Percentiles rank a stretch among this genome's conserved stretches.
Evolutionary conservation across 306 rosid genomes (phyloP).

Genomic region (Hippophae gyantsensis): DNA sequence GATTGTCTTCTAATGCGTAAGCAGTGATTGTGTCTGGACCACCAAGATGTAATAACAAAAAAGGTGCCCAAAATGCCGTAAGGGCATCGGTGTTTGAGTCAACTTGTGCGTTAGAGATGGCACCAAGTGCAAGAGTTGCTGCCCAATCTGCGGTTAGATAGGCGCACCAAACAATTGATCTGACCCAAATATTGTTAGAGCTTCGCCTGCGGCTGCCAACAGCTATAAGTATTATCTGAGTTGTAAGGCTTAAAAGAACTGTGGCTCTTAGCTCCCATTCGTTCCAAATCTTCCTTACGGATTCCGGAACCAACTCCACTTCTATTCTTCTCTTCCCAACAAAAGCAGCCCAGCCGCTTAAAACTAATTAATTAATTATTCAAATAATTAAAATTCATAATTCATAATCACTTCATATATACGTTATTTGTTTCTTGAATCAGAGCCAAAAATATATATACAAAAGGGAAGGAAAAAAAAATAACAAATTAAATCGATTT

Average conservation of each 20-base stretch:
- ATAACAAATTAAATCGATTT: no score
- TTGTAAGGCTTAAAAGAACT: conserved; percentile 15
- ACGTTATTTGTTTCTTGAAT: no score
- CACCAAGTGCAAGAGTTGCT: conserved; percentile 21
- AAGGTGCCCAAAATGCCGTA: conserved; percentile 32
- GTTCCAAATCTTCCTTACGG: conserved; percentile 7
- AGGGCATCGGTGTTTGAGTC: conserved; percentile 3
- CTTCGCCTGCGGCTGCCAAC: conserved; percentile 26
- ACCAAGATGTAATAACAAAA: conserved; percentile 33
- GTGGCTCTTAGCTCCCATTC: conserved; percentile 17
- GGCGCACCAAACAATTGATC: conserved; percentile 16
- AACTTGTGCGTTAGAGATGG: conserved; percentile 11
- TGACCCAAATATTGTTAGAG: neutral
- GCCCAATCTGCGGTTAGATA: conserved; percentile 30
- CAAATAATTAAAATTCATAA: no score
- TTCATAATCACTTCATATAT: no score
- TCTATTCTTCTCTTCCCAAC: neutral
- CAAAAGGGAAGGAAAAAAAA: no score
- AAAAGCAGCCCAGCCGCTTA: no score
- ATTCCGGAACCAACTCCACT: conserved; percentile 9
- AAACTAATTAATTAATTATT: no score
- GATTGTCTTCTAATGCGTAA: conserved; percentile 31
- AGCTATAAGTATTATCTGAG: conserved; percentile 19
- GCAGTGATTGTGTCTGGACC: conserved; percentile 35
- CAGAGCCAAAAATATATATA: no score